Conservation (phyloP, 345 rosid genomes). For the Citrus australasica region DNA sequence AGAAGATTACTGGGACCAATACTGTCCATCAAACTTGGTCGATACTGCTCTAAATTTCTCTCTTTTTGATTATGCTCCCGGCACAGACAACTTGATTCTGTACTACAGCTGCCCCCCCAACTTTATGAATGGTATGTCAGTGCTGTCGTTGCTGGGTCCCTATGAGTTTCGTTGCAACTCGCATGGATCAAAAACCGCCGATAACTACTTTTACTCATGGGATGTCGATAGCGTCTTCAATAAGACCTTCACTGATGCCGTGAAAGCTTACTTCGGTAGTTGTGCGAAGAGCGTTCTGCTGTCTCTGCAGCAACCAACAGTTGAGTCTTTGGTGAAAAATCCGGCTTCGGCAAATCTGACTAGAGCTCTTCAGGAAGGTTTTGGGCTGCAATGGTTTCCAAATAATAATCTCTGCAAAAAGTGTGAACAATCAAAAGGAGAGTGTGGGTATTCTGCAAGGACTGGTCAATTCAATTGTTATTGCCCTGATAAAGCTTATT, state of each 20-base stretch:
- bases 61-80: neutral
- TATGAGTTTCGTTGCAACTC: neutral
- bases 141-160: neutral
- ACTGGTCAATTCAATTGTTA: slow-evolving; percentile 13
- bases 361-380: slow-evolving; percentile 11
- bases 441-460: slow-evolving; percentile 5
- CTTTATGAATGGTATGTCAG: rapidly evolving
- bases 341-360: neutral
- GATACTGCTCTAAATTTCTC: neutral
- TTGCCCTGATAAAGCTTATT: neutral
- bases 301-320: neutral
- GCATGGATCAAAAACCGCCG: neutral
- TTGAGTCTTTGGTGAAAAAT: neutral
- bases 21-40: neutral
- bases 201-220: neutral
- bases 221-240: no score
- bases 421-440: slow-evolving; percentile 3
- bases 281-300: neutral
- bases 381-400: slow-evolving; percentile 14
- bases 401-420: neutral
- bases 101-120: neutral
- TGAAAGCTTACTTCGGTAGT: neutral
- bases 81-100: neutral
- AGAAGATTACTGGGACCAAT: neutral
- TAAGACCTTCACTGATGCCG: neutral